Percentiles rank a stretch among this genome's conserved stretches.
Evolutionary conservation across 768 basidiomycete species (phyloP).

Genomic region (Neoboletus magnificus): DNA sequence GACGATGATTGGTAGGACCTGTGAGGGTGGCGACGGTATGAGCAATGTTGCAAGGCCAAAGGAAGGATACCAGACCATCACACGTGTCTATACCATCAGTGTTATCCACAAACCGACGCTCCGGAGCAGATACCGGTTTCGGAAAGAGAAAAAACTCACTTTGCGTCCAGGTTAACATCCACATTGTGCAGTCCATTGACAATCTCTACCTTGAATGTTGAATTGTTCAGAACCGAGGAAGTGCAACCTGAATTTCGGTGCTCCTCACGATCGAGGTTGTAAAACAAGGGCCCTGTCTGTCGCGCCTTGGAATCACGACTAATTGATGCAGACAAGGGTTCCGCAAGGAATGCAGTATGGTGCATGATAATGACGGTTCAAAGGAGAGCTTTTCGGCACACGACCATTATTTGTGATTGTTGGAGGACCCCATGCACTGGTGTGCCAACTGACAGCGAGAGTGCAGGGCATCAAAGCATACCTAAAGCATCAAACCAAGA

Average conservation of each 20-base stretch:
- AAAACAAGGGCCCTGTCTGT: constrained; percentile 4
- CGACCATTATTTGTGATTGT: constrained; percentile 16
- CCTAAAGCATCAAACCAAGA: too few relatives aligned
- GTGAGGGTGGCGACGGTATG: constrained; percentile 16
- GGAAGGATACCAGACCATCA: constrained; percentile 36
- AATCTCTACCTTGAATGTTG: constrained; percentile 41
- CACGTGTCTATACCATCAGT: constrained; percentile 28
- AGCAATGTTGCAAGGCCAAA: constrained; percentile 12
- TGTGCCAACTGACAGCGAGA: neutral
- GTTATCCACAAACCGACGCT: constrained; percentile 32
- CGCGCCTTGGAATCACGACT: constrained; percentile 2
- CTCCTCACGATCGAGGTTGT: constrained; percentile 2
- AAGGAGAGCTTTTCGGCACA: constrained; percentile 12
- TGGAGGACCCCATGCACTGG: neutral
- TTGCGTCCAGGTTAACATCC: constrained; percentile 55
- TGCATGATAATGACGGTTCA: constrained; percentile 13
- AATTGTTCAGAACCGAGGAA: constrained; percentile 35
- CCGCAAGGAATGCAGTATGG: constrained; percentile 9
- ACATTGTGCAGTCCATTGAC: constrained; percentile 63
- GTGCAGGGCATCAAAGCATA: too few relatives aligned
- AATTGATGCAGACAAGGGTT: constrained; percentile 5
- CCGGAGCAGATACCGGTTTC: constrained; percentile 14
- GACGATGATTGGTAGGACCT: constrained; percentile 63
- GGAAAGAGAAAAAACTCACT: constrained; percentile 50
- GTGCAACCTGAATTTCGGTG: constrained; percentile 31